These are phyloP conservation scores for Suhomyces choctaworum DNA, from an alignment of 1,139 yeast genomes.

Conservation along the genomic window DNA sequence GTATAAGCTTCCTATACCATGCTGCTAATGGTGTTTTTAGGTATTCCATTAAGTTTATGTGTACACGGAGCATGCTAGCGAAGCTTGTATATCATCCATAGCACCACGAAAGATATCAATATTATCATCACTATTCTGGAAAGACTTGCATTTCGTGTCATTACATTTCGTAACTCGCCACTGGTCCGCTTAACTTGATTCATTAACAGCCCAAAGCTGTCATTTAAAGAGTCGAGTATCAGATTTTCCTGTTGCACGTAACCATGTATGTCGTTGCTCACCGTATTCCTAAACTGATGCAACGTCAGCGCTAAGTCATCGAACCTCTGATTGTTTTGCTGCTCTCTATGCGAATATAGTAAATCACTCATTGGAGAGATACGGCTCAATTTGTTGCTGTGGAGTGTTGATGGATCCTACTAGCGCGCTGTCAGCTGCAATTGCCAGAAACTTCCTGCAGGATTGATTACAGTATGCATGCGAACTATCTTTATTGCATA, in stretches of 20 bases:
- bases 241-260: conserved; percentile 43
- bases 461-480: background rate
- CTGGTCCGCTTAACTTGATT: conserved; percentile 67
- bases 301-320: conserved; percentile 48
- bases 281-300: conserved; percentile 46
- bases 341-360: conserved; percentile 46
- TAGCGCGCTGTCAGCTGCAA: conserved; percentile 2
- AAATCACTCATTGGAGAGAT: conserved; percentile 43
- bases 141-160: conserved; percentile 47
- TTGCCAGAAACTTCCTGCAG: background rate
- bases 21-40: too few relatives aligned
- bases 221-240: conserved; percentile 53
- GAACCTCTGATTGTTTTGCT: conserved; percentile 46
- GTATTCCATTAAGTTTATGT: too few relatives aligned
- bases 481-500: conserved; percentile 12
- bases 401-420: too few relatives aligned
- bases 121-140: conserved; percentile 48
- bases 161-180: conserved; percentile 55
- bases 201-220: conserved; percentile 61
- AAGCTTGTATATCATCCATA: conserved; percentile 63
- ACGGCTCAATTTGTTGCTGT: too few relatives aligned
- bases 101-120: conserved; percentile 57
- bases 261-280: conserved; percentile 46
- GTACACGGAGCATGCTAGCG: too few relatives aligned
- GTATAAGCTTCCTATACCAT: too few relatives aligned